Percentiles rank a stretch among this genome's conserved stretches.
Conservation (phyloP, 768 basidiomycete species). For the Russula sp. region DNA sequence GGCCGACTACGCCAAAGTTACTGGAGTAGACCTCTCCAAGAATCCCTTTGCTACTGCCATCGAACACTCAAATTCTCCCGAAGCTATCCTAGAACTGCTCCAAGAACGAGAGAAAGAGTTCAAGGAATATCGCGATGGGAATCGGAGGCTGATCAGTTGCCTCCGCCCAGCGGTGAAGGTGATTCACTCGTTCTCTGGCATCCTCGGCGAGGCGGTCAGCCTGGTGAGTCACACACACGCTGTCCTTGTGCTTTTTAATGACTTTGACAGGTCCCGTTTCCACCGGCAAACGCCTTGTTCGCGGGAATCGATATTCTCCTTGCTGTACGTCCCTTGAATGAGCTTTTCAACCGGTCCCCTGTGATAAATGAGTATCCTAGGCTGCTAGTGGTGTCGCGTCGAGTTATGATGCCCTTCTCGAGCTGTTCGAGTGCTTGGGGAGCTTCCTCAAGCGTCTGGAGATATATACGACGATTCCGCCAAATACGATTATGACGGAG, state of each 20-base stretch:
- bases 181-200: background rate
- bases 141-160: background rate
- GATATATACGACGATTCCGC: background rate
- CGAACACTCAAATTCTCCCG: background rate
- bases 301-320: background rate
- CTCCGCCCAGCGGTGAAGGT: background rate
- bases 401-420: constrained; percentile 13
- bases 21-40: background rate
- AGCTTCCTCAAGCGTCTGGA: background rate
- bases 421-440: background rate
- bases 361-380: background rate
- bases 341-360: background rate
- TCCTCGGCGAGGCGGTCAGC: background rate
- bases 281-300: background rate
- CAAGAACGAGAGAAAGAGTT: background rate
- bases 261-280: background rate
- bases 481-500: background rate
- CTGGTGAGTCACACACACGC: background rate
- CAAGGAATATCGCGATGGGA: background rate
- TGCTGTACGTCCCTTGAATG: background rate
- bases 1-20: background rate
- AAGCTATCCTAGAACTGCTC: background rate
- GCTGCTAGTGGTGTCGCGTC: background rate
- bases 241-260: too few relatives aligned
- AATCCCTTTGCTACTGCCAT: background rate